These are phyloP conservation scores for Skeletonema potamos DNA, from an alignment of 108 stramenopile genomes.

Conservation along the genomic window DNA sequence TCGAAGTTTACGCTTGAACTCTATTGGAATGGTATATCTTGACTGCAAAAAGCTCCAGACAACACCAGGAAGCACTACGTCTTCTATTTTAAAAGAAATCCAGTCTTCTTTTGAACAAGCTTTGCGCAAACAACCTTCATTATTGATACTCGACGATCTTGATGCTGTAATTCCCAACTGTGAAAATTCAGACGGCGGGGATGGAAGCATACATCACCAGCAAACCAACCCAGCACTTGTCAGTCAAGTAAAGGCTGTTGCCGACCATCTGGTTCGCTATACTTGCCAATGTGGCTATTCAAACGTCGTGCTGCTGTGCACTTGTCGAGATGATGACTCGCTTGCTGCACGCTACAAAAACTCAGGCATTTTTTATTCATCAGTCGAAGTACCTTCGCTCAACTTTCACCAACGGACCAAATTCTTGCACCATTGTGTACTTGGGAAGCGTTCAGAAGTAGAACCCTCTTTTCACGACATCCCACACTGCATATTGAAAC, in stretches of 20 bases:
- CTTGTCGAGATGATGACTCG: constrained; percentile 34
- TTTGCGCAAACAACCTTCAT: constrained; percentile 21
- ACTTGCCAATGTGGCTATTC: constrained; percentile 12
- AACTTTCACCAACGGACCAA: constrained; percentile 22
- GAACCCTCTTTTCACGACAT: neutral
- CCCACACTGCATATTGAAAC: constrained; percentile 22
- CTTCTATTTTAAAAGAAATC: constrained; percentile 15
- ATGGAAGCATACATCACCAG: constrained; percentile 55
- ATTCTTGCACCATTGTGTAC: constrained; percentile 13
- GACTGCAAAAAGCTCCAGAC: constrained; percentile 75
- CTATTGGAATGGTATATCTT: constrained; percentile 53
- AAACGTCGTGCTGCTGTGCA: constrained; percentile 23
- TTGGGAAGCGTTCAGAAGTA: neutral
- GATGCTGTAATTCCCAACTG: constrained; percentile 72
- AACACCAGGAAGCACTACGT: constrained; percentile 23
- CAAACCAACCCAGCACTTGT: constrained; percentile 61
- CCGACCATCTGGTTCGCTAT: constrained; percentile 54
- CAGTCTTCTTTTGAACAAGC: constrained; percentile 14
- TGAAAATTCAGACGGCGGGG: constrained; percentile 31
- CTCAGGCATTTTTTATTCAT: constrained; percentile 32
- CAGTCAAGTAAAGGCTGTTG: constrained; percentile 71
- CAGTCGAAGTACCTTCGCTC: constrained; percentile 41
- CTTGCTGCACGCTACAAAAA: constrained; percentile 25
- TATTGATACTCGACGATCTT: constrained; percentile 77
- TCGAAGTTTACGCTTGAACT: constrained; percentile 18